A percentile compares a stretch with the other conserved stretches of the same genome.
Conservation (phyloP, 495 filamentous ascomycete genomes). For the Thermochaetoides thermophila region DNA sequence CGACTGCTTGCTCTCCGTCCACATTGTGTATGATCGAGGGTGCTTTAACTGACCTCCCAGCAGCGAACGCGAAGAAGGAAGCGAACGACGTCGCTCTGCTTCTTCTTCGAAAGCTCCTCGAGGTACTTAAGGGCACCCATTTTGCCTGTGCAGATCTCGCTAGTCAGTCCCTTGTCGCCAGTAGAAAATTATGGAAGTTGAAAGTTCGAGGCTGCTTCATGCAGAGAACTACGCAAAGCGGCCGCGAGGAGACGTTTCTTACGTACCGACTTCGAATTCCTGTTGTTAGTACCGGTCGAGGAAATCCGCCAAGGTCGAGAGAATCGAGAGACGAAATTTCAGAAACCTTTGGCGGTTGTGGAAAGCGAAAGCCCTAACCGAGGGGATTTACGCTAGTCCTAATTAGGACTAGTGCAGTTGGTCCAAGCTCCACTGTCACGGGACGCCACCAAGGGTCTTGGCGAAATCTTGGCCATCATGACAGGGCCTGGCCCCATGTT, state of each 20-base stretch:
- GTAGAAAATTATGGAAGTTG: conserved; percentile 4
- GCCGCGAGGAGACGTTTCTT: conserved; percentile 4
- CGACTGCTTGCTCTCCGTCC: too few relatives aligned
- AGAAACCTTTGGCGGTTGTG: conserved; percentile 15
- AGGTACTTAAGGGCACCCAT: conserved; percentile 98
- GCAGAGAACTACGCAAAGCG: neutral
- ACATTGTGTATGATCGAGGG: conserved; percentile 21
- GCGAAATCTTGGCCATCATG: too few relatives aligned
- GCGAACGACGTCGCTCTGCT: conserved; percentile 98
- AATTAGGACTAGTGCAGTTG: conserved; percentile 2
- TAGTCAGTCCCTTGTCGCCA: conserved; percentile 5
- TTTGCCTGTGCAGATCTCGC: conserved; percentile 24
- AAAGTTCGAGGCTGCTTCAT: conserved; percentile 1
- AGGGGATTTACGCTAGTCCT: conserved; percentile 5
- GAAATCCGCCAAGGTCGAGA: conserved; percentile 13
- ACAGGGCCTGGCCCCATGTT: too few relatives aligned
- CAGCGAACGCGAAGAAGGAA: conserved; percentile 99
- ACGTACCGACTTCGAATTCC: conserved; percentile 16
- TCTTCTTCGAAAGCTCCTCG: conserved; percentile 99
- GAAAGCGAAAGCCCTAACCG: conserved; percentile 20
- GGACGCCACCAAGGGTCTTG: conserved; percentile 1
- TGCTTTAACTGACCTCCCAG: conserved; percentile 89
- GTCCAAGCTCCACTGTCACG: conserved; percentile 5
- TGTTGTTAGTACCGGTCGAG: conserved; percentile 18
- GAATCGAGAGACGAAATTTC: conserved; percentile 13